A percentile compares a stretch with the other conserved stretches of the same genome.
Conservation (phyloP, 805 yeast genomes). For the Dipodascopsis tothii region DNA sequence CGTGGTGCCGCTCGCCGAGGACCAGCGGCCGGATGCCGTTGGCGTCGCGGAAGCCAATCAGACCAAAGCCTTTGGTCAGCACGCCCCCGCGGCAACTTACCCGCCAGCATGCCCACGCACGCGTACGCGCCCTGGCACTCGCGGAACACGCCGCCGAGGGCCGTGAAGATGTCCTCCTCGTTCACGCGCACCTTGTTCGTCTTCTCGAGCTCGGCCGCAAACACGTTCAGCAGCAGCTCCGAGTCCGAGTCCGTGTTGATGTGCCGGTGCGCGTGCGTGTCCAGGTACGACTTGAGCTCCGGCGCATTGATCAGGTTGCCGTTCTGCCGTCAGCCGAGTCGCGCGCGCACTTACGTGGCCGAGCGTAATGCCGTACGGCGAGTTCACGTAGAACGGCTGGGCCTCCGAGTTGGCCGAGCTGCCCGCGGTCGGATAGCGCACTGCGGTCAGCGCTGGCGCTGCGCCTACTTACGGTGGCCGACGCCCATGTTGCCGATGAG, state of each 20-base stretch:
- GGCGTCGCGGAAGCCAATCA: conserved; percentile 95
- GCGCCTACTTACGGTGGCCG: conserved; percentile 46
- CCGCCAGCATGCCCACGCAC: conserved; percentile 89
- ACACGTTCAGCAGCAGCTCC: conserved; percentile 78
- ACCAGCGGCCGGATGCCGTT: conserved; percentile 90
- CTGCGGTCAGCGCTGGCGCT: not conserved
- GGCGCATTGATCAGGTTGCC: conserved; percentile 89
- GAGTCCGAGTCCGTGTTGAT: conserved; percentile 96
- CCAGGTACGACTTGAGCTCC: conserved; percentile 70
- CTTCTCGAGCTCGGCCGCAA: conserved; percentile 85
- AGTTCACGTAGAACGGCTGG: conserved; percentile 95
- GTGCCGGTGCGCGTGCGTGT: conserved; percentile 91
- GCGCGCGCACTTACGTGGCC: conserved; percentile 44
- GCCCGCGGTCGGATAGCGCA: conserved; percentile 97
- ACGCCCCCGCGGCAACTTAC: not conserved
- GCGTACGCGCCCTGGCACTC: conserved; percentile 95
- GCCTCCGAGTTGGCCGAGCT: conserved; percentile 93
- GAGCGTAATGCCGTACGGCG: conserved; percentile 87
- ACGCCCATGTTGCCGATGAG: conserved; percentile 92
- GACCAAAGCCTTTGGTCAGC: conserved; percentile 57
- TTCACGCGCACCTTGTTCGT: conserved; percentile 90
- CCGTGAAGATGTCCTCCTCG: conserved; percentile 79
- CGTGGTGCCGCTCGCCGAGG: conserved; percentile 69
- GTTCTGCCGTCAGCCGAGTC: conserved; percentile 29
- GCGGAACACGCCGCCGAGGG: conserved; percentile 68